Percentiles rank a stretch among this genome's conserved stretches.
phyloP scores from a whole-genome alignment of 129 eudicot genomes.

The Artemisia tridentata region DNA sequence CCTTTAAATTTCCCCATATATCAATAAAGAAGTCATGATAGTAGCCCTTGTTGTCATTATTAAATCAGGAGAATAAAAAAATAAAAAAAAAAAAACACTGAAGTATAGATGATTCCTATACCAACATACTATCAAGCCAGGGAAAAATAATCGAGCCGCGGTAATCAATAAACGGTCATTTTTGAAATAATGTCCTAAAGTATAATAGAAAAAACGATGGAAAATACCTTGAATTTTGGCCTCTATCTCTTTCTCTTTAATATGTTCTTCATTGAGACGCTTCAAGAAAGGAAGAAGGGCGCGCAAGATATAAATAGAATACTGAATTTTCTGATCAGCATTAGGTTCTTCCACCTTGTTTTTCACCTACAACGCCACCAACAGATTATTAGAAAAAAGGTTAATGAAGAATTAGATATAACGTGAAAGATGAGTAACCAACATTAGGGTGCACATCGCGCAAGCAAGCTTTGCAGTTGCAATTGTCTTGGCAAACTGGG shows the following conservation, averaged over 20 bases:
- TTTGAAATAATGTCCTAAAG: no score
- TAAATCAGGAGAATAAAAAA: no score
- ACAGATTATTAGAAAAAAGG: neutral
- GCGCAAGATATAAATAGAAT: constrained; percentile 49
- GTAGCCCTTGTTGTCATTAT: no score
- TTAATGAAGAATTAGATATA: neutral
- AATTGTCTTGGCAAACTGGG: constrained; percentile 71
- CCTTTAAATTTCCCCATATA: no score
- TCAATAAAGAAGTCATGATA: no score
- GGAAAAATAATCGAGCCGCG: neutral
- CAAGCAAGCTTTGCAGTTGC: constrained; percentile 89
- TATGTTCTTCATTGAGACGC: constrained; percentile 52
- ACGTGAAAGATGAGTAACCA: neutral
- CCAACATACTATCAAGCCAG: neutral
- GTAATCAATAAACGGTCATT: no score
- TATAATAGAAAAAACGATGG: neutral
- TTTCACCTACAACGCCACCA: constrained; percentile 26
- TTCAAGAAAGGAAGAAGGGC: constrained; percentile 60
- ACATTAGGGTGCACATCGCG: constrained; percentile 51
- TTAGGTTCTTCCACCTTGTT: constrained; percentile 25
- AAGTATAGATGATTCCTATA: no score
- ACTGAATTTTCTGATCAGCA: constrained; percentile 37
- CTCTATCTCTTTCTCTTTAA: constrained; percentile 54
- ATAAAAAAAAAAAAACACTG: no score
- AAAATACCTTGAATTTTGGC: constrained; percentile 67